Conservation (phyloP, 148 eudicot species). For the Camellia lanceoleosa region DNA sequence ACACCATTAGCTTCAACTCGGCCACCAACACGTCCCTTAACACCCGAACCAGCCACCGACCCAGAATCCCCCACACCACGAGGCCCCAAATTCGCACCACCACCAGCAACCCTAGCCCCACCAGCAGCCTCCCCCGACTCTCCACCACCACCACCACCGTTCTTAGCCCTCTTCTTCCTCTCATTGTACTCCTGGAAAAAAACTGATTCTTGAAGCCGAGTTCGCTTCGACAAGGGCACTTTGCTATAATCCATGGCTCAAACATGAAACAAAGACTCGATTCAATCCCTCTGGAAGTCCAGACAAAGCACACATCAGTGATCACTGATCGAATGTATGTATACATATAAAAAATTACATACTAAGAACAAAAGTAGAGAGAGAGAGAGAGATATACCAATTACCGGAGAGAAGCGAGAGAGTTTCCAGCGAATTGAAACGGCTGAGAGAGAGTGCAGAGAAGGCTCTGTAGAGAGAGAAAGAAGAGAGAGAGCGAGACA, state of each 20-base stretch:
- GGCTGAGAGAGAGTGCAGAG: background rate
- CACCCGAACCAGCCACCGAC: background rate
- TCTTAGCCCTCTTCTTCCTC: background rate
- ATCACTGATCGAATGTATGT: background rate
- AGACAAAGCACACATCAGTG: background rate
- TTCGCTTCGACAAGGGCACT: slow-evolving; percentile 4
- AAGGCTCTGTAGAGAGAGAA: slow-evolving; percentile 1
- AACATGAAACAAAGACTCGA: background rate
- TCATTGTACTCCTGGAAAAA: background rate
- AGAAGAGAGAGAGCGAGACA: background rate
- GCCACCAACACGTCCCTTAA: background rate
- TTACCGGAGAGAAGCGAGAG: background rate
- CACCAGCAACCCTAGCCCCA: too few species aligned
- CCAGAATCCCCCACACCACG: background rate
- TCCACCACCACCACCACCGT: background rate
- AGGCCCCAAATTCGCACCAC: background rate
- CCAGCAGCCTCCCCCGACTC: too few species aligned
- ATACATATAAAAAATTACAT: background rate
- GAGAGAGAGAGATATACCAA: background rate
- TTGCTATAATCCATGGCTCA: background rate
- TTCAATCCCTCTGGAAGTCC: background rate
- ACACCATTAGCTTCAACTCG: background rate
- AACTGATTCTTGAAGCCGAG: background rate
- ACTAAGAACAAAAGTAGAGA: background rate
- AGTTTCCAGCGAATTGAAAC: background rate